Evolutionary conservation across 768 basidiomycete genomes (phyloP).

Genomic region (Lanmaoa rubissima): DNA sequence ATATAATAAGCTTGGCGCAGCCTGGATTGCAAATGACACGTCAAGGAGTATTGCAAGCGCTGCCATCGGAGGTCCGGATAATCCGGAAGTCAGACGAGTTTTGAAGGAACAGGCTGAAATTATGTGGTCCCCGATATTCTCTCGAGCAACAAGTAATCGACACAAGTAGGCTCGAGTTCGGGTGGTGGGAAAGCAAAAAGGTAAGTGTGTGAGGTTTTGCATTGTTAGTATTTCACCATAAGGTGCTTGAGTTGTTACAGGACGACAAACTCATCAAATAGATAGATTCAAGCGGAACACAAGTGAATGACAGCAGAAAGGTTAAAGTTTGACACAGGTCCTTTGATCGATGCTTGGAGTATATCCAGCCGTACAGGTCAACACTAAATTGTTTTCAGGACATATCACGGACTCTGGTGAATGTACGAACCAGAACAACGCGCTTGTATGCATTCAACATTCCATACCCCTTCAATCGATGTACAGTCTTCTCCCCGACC

Average conservation of each 20-base stretch:
- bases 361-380: constrained; percentile 17
- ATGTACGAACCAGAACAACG: constrained; percentile 47
- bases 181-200: neutral
- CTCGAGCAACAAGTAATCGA: neutral
- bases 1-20: too few relatives aligned
- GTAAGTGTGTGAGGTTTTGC: neutral
- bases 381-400: constrained; percentile 4
- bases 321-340: constrained; percentile 12
- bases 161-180: neutral
- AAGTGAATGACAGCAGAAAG: neutral
- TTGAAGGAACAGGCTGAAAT: neutral
- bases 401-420: neutral
- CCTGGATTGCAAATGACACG: neutral
- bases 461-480: constrained; percentile 59
- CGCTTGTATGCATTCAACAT: constrained; percentile 64
- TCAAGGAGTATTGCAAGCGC: neutral
- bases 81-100: neutral
- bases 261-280: neutral
- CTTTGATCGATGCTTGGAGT: constrained; percentile 13
- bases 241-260: neutral
- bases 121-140: neutral
- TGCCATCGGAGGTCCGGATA: neutral
- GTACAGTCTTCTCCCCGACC: constrained; percentile 71
- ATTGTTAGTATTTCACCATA: neutral
- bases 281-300: neutral